Evolutionary conservation across 228 moss, liverwort and hornwort species (phyloP).

Genomic region (Sphagnum magellanicum): DNA sequence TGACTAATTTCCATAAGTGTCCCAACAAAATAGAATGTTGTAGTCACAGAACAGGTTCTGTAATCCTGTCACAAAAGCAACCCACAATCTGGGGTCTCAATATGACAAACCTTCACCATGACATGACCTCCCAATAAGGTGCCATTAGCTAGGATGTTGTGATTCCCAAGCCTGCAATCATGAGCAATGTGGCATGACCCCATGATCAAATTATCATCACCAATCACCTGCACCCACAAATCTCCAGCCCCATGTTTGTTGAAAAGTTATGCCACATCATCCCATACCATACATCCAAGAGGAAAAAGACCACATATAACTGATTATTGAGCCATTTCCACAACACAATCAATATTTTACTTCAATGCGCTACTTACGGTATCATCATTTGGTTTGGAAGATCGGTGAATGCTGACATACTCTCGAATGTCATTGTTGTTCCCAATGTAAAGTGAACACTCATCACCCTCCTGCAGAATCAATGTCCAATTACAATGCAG

Average conservation of each 20-base stretch:
- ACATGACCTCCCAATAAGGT: conserved; percentile 94
- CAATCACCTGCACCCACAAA: conserved; percentile 51
- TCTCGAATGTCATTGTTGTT: conserved; percentile 94
- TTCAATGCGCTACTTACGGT: conserved; percentile 56
- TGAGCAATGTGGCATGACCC: conserved; percentile 86
- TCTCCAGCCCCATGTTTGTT: too few species aligned
- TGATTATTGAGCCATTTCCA: too few species aligned
- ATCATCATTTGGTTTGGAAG: conserved; percentile 72
- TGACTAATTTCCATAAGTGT: too few species aligned
- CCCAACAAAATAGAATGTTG: too few species aligned
- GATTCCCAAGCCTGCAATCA: conserved; percentile 94
- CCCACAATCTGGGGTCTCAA: too few species aligned
- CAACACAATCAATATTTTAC: conserved; percentile 14
- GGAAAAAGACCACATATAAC: too few species aligned
- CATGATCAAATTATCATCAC: conserved; percentile 86
- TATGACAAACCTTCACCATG: conserved; percentile 52
- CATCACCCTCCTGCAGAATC: conserved; percentile 68
- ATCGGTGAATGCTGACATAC: conserved; percentile 83
- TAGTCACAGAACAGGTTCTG: conserved; percentile 42
- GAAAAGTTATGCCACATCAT: too few species aligned
- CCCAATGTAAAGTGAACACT: conserved; percentile 73
- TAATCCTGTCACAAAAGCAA: conserved; percentile 39
- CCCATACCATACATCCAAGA: too few species aligned
- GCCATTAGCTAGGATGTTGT: conserved; percentile 87
- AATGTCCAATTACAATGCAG: too few species aligned